Evolutionary conservation across 108 stramenopile species (phyloP).

Genomic region (Cyclostephanos invisitatus): DNA sequence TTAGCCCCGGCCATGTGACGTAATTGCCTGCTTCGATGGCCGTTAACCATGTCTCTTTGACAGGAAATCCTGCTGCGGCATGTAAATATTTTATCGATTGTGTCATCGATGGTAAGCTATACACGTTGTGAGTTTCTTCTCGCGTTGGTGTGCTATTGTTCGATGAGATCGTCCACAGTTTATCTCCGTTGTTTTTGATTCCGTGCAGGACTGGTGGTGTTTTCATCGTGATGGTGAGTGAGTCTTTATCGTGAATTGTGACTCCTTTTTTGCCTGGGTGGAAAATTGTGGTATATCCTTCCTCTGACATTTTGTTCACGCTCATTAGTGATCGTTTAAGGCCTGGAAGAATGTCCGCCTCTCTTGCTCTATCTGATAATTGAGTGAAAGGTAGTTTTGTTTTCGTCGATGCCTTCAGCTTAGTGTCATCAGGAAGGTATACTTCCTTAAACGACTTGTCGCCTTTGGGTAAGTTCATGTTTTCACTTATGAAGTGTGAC

Average conservation of each 20-base stretch:
- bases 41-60: slow-evolving; percentile 16
- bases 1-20: slow-evolving; percentile 29
- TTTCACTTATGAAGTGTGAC: not conserved
- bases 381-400: not conserved
- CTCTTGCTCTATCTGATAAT: too few relatives aligned
- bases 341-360: not conserved
- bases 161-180: too few relatives aligned
- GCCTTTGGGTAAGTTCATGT: not conserved
- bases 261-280: not conserved
- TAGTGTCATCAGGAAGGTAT: not conserved
- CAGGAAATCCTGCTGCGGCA: slow-evolving; percentile 25
- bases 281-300: not conserved
- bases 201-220: too few relatives aligned
- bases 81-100: slow-evolving; percentile 12
- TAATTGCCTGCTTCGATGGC: slow-evolving; percentile 17
- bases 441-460: not conserved
- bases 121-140: not conserved
- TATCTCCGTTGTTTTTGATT: too few relatives aligned
- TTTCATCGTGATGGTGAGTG: too few relatives aligned
- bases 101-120: not conserved
- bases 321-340: not conserved
- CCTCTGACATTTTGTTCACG: not conserved
- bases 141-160: not conserved
- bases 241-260: not conserved
- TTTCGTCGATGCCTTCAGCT: not conserved